Evolutionary conservation across 306 rosid genomes (phyloP).

Genomic region (Cicer judaicum): DNA sequence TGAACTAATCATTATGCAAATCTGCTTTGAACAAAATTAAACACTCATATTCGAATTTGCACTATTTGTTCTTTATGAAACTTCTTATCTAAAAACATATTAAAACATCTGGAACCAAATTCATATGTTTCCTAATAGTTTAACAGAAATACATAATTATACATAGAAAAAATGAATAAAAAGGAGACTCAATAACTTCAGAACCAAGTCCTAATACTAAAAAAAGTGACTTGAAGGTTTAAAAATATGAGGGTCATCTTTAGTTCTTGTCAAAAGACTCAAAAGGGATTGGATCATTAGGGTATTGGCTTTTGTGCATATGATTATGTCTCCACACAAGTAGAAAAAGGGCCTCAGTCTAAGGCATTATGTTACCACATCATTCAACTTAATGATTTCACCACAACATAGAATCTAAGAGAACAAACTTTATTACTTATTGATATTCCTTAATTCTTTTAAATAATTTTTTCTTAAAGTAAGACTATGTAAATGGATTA

Average conservation of each 20-base stretch:
- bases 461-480: background rate
- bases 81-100: background rate
- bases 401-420: background rate
- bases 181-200: slow-evolving; percentile 20
- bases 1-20: background rate
- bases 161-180: background rate
- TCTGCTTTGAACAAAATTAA: background rate
- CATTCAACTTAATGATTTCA: slow-evolving; percentile 27
- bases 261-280: slow-evolving; percentile 51
- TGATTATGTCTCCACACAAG: slow-evolving; percentile 47
- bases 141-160: slow-evolving; percentile 12
- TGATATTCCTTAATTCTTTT: slow-evolving; percentile 38
- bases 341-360: slow-evolving; percentile 8
- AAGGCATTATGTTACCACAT: slow-evolving; percentile 11
- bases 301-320: slow-evolving; percentile 51
- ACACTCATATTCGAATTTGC: background rate
- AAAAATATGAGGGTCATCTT: slow-evolving; percentile 36
- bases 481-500: background rate
- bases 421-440: slow-evolving; percentile 31
- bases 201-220: slow-evolving; percentile 4
- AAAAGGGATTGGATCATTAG: slow-evolving; percentile 44
- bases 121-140: background rate
- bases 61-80: background rate
- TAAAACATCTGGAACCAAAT: background rate
- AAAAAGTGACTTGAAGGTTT: slow-evolving; percentile 15